Percentiles rank a stretch among this genome's conserved stretches.
These are phyloP conservation scores for Trametes hirsuta DNA, from an alignment of 1,284 basidiomycete genomes.

Conservation along the genomic window DNA sequence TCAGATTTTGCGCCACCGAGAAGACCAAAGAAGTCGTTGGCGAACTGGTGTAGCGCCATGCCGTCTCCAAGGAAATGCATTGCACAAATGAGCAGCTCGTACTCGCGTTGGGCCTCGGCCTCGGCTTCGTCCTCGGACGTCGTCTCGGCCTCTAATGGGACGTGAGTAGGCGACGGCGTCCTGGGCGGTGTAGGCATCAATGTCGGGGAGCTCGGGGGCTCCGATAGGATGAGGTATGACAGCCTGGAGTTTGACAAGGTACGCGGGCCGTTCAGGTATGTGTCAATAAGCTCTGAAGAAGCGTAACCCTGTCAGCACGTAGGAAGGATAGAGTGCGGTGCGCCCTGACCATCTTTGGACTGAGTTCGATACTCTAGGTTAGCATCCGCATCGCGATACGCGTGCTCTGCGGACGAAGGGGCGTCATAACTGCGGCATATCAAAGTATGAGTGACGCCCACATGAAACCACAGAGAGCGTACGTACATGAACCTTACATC, in stretches of 20 bases:
- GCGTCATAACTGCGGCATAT: conserved; percentile 47
- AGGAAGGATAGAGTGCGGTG: not conserved
- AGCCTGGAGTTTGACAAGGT: conserved; percentile 71
- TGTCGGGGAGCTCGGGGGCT: conserved; percentile 23
- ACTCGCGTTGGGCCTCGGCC: conserved; percentile 34
- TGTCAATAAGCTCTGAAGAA: conserved; percentile 59
- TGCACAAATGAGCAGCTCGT: conserved; percentile 66
- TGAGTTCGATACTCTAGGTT: conserved; percentile 55
- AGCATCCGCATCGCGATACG: conserved; percentile 50
- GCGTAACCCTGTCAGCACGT: not conserved
- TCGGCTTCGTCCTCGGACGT: conserved; percentile 2
- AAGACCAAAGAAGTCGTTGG: conserved; percentile 72
- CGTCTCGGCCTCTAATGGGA: not conserved
- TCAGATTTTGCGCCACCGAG: conserved; percentile 49
- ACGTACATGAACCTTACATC: conserved; percentile 69
- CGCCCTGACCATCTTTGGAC: conserved; percentile 53
- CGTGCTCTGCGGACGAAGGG: conserved; percentile 48
- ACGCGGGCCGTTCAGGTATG: conserved; percentile 74
- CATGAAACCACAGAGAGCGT: not conserved
- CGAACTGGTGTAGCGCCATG: conserved; percentile 76
- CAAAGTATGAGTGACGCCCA: conserved; percentile 4
- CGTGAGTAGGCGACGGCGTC: conserved; percentile 33
- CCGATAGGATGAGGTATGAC: conserved; percentile 70
- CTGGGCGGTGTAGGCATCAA: conserved; percentile 41
- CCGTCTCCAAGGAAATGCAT: conserved; percentile 80